Evolutionary conservation across 208 protist species (phyloP), one percentile per base, ranked within the genome.

Genomic region (Trypanosoma brucei): DNA sequence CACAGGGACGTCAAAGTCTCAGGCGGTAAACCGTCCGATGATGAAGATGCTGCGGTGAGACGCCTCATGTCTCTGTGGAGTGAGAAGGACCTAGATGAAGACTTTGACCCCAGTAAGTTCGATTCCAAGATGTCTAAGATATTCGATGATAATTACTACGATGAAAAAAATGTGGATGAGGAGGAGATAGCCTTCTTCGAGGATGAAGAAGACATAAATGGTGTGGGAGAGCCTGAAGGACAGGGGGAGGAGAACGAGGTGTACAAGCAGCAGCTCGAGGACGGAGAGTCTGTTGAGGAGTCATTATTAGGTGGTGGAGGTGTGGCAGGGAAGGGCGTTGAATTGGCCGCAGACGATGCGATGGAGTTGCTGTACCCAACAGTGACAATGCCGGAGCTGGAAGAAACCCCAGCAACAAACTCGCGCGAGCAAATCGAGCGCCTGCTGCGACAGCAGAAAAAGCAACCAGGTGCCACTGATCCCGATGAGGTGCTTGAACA

Each of bases 101-200:
- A 88, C 14, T 96, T 88, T 64, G 85, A 96, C 59, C 81, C 91
- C 4, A 77, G 78, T 3, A 85, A 93, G 63, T 96, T 93, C 55
- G 86, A 94, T 45, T 77, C 73, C 48, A 93, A 92, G 72, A 96
- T 96, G 91, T 75, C 78, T 40, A 58, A 77, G 63, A 62, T 96
- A 36, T 94, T 96, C 70, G 64, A 91, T 65, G 81, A 93, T 35
- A 81, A 91, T 38, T 96, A 93, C 76, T 91, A 96, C 72, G 72
- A 89, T 51, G 84, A 88, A 53, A 73, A 77, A 22, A 92, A 92
- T 59, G 85, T 95, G 40, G 76, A 95, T 50, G 86, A 93, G 37
- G 78, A 91, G 30, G 86, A 95, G 62, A 77, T 95, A 14, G 84
- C 83, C 14, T 93, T 83, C 72, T 84, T 95, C 44, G 86, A 95